Percentiles rank a stretch among this genome's conserved stretches.
phyloP scores from a whole-genome alignment of 73 alveolate genomes.

The Tetrahymena borealis region DNA sequence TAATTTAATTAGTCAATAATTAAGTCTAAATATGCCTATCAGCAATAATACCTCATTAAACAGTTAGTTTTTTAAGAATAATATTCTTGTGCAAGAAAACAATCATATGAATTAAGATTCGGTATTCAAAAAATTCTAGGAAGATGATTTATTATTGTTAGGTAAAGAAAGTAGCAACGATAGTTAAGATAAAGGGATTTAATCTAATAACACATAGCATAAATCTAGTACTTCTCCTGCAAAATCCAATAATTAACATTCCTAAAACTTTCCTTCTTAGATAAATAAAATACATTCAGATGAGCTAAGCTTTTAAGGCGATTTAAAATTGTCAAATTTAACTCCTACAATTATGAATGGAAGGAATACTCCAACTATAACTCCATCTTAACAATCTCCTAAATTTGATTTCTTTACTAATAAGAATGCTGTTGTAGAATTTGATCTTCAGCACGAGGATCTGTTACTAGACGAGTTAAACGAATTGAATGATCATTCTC shows the following conservation, averaged over 20 bases:
- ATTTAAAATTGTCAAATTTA: too few relatives aligned
- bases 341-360: too few relatives aligned
- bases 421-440: background rate
- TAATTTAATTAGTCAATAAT: background rate
- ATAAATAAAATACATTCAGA: background rate
- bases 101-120: background rate
- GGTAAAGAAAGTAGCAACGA: background rate
- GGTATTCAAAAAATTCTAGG: background rate
- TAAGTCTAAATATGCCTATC: background rate
- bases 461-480: background rate
- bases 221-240: too few relatives aligned
- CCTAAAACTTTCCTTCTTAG: too few relatives aligned
- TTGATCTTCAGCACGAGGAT: background rate
- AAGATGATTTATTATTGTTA: background rate
- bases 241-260: too few relatives aligned
- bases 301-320: background rate
- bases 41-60: background rate
- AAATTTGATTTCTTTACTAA: background rate
- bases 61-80: background rate
- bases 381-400: background rate
- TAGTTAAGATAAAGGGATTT: background rate
- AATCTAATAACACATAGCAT: background rate
- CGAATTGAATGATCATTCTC: background rate
- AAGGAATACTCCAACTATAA: background rate
- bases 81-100: background rate